Conservation (phyloP, 2,329 filamentous ascomycete species). For the Hypocreales sp. region DNA sequence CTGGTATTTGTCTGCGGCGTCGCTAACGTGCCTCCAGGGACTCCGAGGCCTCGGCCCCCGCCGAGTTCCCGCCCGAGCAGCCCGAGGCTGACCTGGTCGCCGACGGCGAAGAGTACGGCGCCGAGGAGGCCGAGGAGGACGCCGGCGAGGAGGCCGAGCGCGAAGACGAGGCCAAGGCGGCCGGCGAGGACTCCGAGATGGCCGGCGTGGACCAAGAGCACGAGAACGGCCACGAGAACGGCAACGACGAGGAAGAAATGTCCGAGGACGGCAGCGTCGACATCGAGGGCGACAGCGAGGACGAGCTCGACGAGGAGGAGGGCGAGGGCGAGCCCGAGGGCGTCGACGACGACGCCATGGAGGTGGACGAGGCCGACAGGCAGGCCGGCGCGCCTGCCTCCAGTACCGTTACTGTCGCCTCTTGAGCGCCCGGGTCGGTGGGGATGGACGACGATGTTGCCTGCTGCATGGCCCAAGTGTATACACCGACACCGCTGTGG, state of each 20-base stretch:
- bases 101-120: conserved; percentile 82
- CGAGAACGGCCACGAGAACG: conserved; percentile 18
- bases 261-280: conserved; percentile 68
- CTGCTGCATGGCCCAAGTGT: too few species aligned
- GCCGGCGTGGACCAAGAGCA: conserved; percentile 44
- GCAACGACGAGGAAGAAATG: conserved; percentile 47
- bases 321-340: conserved; percentile 18
- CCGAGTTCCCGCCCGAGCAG: conserved; percentile 94
- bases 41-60: conserved; percentile 88
- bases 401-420: conserved; percentile 17
- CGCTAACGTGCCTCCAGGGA: conserved; percentile 45
- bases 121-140: conserved; percentile 69
- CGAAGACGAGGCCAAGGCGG: conserved; percentile 31
- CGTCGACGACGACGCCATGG: conserved; percentile 30
- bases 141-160: conserved; percentile 44
- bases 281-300: conserved; percentile 62
- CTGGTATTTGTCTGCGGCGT: too few species aligned
- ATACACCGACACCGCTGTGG: too few species aligned
- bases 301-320: conserved; percentile 51
- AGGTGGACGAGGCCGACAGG: conserved; percentile 28
- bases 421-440: conserved; percentile 6
- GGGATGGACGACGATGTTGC: too few species aligned
- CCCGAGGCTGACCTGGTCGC: conserved; percentile 79
- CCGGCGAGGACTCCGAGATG: conserved; percentile 60
- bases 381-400: conserved; percentile 11